A percentile compares a stretch with the other conserved stretches of the same genome.
These are phyloP conservation scores for Magnusiomyces sp. DNA, from an alignment of 1,139 yeast genomes.

Conservation along the genomic window DNA sequence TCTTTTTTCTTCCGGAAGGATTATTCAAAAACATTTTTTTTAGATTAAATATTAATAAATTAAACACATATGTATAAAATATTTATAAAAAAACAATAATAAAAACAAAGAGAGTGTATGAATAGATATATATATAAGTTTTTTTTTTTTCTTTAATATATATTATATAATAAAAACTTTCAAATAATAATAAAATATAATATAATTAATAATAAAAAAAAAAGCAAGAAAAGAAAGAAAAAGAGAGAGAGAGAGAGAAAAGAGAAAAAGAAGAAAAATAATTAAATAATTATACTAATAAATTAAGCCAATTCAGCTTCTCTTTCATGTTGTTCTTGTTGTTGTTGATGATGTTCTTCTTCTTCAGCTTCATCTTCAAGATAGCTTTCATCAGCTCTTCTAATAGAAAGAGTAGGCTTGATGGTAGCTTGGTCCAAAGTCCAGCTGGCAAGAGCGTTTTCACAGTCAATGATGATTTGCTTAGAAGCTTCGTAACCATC, in stretches of 20 bases:
- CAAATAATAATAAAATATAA: too few species aligned
- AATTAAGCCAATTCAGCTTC: background rate
- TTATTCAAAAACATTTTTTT: too few species aligned
- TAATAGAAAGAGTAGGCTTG: slow-evolving; percentile 82
- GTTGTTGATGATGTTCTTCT: slow-evolving; percentile 22
- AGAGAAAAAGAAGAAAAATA: background rate
- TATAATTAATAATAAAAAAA: too few species aligned
- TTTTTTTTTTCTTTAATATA: too few species aligned
- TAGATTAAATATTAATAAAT: too few species aligned
- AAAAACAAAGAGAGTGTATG: too few species aligned
- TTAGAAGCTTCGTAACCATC: slow-evolving; percentile 98
- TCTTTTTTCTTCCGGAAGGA: too few species aligned
- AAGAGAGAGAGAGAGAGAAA: background rate
- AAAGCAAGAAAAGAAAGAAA: background rate
- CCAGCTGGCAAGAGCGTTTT: slow-evolving; percentile 93
- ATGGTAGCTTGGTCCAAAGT: slow-evolving; percentile 92
- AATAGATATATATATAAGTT: too few species aligned
- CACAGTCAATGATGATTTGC: slow-evolving; percentile 96
- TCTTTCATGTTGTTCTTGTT: slow-evolving; percentile 8
- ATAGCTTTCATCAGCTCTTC: slow-evolving; percentile 12
- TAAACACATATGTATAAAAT: too few species aligned
- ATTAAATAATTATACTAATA: background rate
- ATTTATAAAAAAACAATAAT: too few species aligned
- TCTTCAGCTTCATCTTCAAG: slow-evolving; percentile 34
- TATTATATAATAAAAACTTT: too few species aligned